Conservation (phyloP, 306 rosid genomes). For the Ochetophila trinervis region DNA sequence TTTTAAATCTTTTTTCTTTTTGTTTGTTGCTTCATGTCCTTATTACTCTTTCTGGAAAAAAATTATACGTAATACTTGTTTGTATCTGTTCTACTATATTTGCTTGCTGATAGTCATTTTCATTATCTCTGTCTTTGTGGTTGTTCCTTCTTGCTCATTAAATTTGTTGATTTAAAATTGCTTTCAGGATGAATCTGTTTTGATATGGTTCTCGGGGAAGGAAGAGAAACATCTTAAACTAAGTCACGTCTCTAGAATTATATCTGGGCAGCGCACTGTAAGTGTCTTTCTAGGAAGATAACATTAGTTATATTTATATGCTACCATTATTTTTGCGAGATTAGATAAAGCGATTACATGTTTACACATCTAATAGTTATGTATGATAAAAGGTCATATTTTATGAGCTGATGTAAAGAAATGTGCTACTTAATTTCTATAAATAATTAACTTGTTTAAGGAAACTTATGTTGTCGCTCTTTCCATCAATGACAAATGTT, state of each 20-base stretch:
- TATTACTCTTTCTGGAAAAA: slow-evolving; percentile 5
- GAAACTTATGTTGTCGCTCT: too few species aligned
- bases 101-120: background rate
- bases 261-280: slow-evolving; percentile 98
- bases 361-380: background rate
- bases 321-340: background rate
- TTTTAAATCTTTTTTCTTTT: slow-evolving; percentile 11
- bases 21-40: background rate
- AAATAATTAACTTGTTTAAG: too few species aligned
- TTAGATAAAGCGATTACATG: background rate
- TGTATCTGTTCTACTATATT: background rate
- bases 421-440: too few species aligned
- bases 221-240: slow-evolving; percentile 95
- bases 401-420: too few species aligned
- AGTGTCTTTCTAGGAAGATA: slow-evolving; percentile 32
- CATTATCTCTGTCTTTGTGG: background rate
- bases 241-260: slow-evolving; percentile 89
- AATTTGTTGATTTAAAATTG: slow-evolving; percentile 29
- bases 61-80: background rate
- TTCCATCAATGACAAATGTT: too few species aligned
- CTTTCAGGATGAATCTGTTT: slow-evolving; percentile 91
- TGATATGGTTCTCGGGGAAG: slow-evolving; percentile 97
- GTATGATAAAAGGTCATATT: too few species aligned
- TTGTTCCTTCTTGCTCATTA: slow-evolving; percentile 9
- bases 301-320: slow-evolving; percentile 22